Conservation (phyloP, 768 basidiomycete species). For the Kwoniella dendrophila region DNA sequence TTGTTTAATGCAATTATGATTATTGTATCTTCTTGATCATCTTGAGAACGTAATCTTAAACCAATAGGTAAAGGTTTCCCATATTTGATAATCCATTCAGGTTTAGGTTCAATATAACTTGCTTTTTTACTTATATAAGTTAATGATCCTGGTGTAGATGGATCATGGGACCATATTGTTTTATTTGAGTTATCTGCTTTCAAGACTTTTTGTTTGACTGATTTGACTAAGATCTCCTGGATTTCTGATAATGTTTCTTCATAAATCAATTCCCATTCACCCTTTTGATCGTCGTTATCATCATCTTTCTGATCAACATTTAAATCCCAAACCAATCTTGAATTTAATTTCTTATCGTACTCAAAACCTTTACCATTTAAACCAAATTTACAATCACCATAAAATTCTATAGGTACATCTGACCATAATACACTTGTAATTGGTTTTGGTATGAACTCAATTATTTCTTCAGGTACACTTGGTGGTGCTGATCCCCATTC, state of each 20-base stretch:
- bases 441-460: neutral
- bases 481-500: conserved; percentile 1
- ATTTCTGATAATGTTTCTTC: neutral
- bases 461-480: neutral
- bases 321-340: too few species aligned
- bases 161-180: neutral
- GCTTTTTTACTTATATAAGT: neutral
- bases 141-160: neutral
- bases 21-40: neutral
- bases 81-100: neutral
- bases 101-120: neutral
- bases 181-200: neutral
- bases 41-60: neutral
- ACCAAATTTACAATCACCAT: neutral
- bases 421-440: neutral
- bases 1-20: conserved; percentile 7
- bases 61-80: neutral
- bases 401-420: neutral
- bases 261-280: neutral
- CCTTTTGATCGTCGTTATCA: neutral
- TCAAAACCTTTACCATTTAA: too few species aligned
- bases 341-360: too few species aligned
- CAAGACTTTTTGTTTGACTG: neutral
- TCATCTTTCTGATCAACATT: too few species aligned
- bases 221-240: neutral